Evolutionary conservation across 1,284 basidiomycete species (phyloP), one percentile per base, ranked within the genome.

Genomic region (Sanguinoderma infundibulare): DNA sequence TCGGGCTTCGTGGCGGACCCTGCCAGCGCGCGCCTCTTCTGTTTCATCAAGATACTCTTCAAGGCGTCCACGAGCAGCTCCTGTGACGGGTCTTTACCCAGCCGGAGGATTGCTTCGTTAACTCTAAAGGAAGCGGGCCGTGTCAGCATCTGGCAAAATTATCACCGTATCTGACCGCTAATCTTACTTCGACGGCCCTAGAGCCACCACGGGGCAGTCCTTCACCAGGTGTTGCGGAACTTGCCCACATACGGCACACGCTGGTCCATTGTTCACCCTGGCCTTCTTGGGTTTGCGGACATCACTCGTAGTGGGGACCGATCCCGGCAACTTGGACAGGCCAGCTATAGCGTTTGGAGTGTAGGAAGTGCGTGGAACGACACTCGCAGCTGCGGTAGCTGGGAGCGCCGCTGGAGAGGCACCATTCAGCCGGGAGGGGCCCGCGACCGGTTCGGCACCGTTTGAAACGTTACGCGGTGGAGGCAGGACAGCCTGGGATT

Each of bases 111-210:
- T 40, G 65, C 62, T 53, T 62, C 62, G 52, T 47, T 46, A 26
- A 64, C 57, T 44, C 65, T 66, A 36, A 34, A 35, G 38, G 8
- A 30, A 35, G 10, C 22, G 24, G 36, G 46, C 6, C 5, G 47
- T 17, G n/a, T 61, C 7, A 61, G 47, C 28, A 40, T 59, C 7
- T 47, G 46, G 35, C 26, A 42, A 35, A 17, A 34, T 14, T 4
- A 32, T 51, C 34, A 32, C 44, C 53, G 58, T 1, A 28, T 12
- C 12, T 40, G 15, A 39, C 52, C 22, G 36, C 24, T 28, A 30
- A 14, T 26, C 74, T 47, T 64, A 89, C 88, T 83, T 85, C 59
- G 75, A 72, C 1, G 81, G 76, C 8, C 87, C 87, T 62, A 76
- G 72, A 9, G 64, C 65, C 4, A 86, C 78, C 28, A 80, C 66